Conservation (phyloP, 129 eudicot genomes). For the Heracleum sosnowskyi region DNA sequence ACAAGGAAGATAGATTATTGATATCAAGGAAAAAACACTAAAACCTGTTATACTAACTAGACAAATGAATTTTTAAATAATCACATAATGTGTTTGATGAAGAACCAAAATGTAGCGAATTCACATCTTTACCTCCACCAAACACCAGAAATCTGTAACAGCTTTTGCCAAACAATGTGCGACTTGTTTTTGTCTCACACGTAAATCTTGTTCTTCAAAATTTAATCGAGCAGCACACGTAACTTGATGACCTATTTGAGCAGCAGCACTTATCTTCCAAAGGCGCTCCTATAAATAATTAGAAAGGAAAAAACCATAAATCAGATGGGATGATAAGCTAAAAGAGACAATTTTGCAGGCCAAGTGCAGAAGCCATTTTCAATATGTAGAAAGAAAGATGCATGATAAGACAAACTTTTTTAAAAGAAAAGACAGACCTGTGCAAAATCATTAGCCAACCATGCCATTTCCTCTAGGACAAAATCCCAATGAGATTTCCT, state of each 20-base stretch:
- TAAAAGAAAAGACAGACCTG: constrained; percentile 48
- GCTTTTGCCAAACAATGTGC: constrained; percentile 62
- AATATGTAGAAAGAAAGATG: not conserved
- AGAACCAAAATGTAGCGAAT: not conserved
- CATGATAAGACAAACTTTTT: constrained; percentile 9
- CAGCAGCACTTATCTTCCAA: constrained; percentile 83
- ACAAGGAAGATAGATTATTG: not conserved
- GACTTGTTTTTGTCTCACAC: constrained; percentile 42
- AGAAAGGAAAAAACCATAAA: constrained; percentile 9
- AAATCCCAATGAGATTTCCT: constrained; percentile 82
- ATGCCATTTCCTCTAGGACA: constrained; percentile 94
- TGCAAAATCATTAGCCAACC: constrained; percentile 97
- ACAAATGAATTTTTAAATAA: not conserved
- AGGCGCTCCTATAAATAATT: constrained; percentile 57
- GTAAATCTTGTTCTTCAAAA: constrained; percentile 29
- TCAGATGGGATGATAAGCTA: constrained; percentile 15
- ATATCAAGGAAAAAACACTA: not conserved
- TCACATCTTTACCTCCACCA: constrained; percentile 35
- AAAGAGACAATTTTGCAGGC: not conserved
- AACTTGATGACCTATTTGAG: constrained; percentile 50
- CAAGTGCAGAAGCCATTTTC: constrained; percentile 10
- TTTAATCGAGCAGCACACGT: constrained; percentile 49
- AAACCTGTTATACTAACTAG: not conserved
- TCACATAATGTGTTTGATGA: not conserved
- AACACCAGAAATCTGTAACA: constrained; percentile 84